These are phyloP conservation scores for Pseudoperonospora humuli DNA, from an alignment of 352 stramenopile genomes.

Conservation along the genomic window DNA sequence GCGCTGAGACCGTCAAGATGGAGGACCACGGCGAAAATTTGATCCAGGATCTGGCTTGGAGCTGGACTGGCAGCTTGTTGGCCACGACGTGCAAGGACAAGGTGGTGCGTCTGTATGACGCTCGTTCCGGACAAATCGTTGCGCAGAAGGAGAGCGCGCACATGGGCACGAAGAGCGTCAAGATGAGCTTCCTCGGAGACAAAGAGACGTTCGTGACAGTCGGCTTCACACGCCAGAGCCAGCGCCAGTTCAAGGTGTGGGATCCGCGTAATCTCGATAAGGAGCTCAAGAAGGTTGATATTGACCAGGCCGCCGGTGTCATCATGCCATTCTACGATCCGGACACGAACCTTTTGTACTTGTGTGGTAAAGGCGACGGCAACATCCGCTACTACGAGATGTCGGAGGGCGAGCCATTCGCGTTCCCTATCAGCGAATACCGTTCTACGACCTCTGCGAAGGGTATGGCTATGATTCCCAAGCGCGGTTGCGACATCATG, in stretches of 20 bases:
- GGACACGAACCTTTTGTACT: conserved; percentile 97
- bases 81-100: conserved; percentile 98
- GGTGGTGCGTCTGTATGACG: conserved; percentile 94
- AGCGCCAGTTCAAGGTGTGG: conserved; percentile 90
- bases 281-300: conserved; percentile 91
- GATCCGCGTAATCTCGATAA: conserved; percentile 87
- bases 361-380: conserved; percentile 96
- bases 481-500: conserved; percentile 97
- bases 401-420: conserved; percentile 92
- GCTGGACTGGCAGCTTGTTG: conserved; percentile 92
- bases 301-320: conserved; percentile 96
- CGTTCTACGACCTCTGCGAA: conserved; percentile 93
- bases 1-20: conserved; percentile 87
- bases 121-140: conserved; percentile 75
- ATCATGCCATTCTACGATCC: conserved; percentile 99
- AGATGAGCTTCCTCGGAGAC: conserved; percentile 94
- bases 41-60: conserved; percentile 98
- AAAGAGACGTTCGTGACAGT: conserved; percentile 95
- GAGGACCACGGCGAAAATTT: conserved; percentile 81
- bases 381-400: conserved; percentile 99
- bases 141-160: conserved; percentile 88
- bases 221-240: conserved; percentile 94
- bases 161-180: conserved; percentile 96
- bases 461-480: conserved; percentile 98
- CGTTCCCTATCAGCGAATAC: conserved; percentile 92